Evolutionary conservation across 2,329 filamentous ascomycete genomes (phyloP), one percentile per base, ranked within the genome.

Genomic region (Epicoccum nigrum): DNA sequence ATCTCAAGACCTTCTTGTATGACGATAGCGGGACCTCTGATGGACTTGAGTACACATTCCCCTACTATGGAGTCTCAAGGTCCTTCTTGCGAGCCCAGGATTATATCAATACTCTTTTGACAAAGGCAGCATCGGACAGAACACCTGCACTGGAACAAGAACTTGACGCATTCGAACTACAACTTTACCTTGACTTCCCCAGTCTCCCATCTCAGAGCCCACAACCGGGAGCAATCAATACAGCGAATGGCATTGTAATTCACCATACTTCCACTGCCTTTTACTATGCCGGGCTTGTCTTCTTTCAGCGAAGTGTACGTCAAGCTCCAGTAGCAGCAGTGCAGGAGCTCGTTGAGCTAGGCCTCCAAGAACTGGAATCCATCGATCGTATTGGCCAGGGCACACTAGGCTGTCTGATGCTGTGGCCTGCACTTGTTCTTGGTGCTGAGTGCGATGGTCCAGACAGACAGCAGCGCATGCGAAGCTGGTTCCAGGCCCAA

Each of bases 391-490:
- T 41, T 7, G 50, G 50, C n/a, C 30, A 50, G 25, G 54, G 49
- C 9, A 7, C 21, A n/a, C 23, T 54, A 4, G 54, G 54, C 8
- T 56, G 54, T 37, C 15, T 54, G 19, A 54, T 56, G 49, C 12
- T 56, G 30, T 56, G 54, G 54, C 54, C 54, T 35, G 54, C 50
- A n/a, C 33, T 56, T 1, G 37, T 56, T 7, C 54, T 56, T 13
- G 54, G 50, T 16, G 54, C 54, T 4, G 54, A 54, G 32, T 56
- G 54, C 13, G 33, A 37, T 8, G 20, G 11, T 9, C 4, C 34
- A 23, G 45, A 33, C 16, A 20, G 34, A 8, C 45, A 54, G n/a
- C 20, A 23, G 11, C 40, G 50, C 3, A 51, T 54, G 45, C 30
- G 27, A n/a, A 30, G 7, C 4, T 56, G 50, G 50, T 56, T 56